Evolutionary conservation across 768 basidiomycete genomes (phyloP).

Genomic region (Collybia mongolica): DNA sequence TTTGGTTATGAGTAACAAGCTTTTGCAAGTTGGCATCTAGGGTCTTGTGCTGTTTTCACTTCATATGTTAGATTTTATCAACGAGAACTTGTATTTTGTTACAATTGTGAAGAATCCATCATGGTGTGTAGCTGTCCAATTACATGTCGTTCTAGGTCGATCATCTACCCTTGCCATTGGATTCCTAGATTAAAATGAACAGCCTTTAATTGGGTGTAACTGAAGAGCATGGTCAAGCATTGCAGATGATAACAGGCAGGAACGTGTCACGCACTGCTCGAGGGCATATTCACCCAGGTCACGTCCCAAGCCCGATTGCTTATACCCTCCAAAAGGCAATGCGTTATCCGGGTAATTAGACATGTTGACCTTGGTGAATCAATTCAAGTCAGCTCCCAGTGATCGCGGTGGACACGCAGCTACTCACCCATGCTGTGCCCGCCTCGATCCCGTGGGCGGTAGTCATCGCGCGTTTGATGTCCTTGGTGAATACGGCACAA

Average conservation of each 20-base stretch:
- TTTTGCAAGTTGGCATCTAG: not conserved
- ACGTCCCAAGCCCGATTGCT: conserved; percentile 79
- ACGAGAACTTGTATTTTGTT: too few relatives aligned
- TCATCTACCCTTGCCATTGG: not conserved
- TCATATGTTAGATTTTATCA: too few relatives aligned
- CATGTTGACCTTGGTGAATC: not conserved
- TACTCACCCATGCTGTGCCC: conserved; percentile 11
- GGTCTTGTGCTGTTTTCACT: too few relatives aligned
- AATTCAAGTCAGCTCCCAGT: not conserved
- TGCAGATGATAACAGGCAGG: not conserved
- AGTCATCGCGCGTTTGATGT: conserved; percentile 11
- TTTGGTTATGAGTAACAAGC: not conserved
- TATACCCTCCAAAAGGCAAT: conserved; percentile 86
- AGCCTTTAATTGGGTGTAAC: conserved; percentile 2
- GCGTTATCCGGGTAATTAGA: conserved; percentile 26
- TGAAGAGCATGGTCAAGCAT: not conserved
- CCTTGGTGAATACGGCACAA: conserved; percentile 14
- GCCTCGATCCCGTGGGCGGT: conserved; percentile 16
- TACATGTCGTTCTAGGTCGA: too few relatives aligned
- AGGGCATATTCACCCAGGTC: conserved; percentile 81
- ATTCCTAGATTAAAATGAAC: not conserved
- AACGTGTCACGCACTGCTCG: conserved; percentile 41
- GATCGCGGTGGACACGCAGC: not conserved
- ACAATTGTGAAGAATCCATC: too few relatives aligned
- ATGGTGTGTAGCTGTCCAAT: too few relatives aligned